Evolutionary conservation across 1,284 basidiomycete genomes (phyloP), one percentile per base, ranked within the genome.

Genomic region (Phylloporus sp.): DNA sequence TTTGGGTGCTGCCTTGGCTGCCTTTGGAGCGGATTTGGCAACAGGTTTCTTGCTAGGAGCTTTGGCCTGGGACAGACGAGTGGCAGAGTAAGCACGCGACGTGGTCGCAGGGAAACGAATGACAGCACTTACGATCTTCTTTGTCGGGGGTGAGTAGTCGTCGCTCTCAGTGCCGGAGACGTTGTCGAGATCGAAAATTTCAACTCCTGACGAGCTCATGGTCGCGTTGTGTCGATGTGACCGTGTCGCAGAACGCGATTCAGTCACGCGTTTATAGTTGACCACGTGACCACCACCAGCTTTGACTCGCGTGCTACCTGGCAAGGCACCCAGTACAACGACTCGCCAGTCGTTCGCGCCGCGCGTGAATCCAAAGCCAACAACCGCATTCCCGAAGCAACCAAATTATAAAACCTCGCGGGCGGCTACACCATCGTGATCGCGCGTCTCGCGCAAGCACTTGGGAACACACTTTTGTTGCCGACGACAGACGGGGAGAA

Each of bases 401-500:
- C 99, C 79, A 92, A 97, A 76, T 81, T 99, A 53, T 98, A 95
- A 81, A 97, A 98, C 78, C 88, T 98, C 42, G 95, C 96, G 0
- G 93, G 94, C 44, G 94, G 98, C 67, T 96, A 96, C 75, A 82
- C 89, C 56, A 94, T 92, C 34, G 97, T 99, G 54, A 87, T 98
- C 46, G 84, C 88, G 12, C 95, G 94, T 63, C 89, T 99, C 50
- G 95, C 95, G 49, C 89, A 90, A 62, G 93, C 95, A 6, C 84
- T 99, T 0, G 95, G 96, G n/a, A 91, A 91, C 70, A 91, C 92
- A 1, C 83, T 97, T 50, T 83, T 88, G 7, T 86, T 90, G 69
- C 87, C 90, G 0, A 84, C 83, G 46, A 84, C 89, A 0, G 85
- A 84, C 29, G 84, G 85, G 3, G 89, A 90, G 54, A 63, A 84